A percentile compares a stretch with the other conserved stretches of the same genome.
Conservation (phyloP, 163 green algal species). For the Chlamydomonas reinhardtii region DNA sequence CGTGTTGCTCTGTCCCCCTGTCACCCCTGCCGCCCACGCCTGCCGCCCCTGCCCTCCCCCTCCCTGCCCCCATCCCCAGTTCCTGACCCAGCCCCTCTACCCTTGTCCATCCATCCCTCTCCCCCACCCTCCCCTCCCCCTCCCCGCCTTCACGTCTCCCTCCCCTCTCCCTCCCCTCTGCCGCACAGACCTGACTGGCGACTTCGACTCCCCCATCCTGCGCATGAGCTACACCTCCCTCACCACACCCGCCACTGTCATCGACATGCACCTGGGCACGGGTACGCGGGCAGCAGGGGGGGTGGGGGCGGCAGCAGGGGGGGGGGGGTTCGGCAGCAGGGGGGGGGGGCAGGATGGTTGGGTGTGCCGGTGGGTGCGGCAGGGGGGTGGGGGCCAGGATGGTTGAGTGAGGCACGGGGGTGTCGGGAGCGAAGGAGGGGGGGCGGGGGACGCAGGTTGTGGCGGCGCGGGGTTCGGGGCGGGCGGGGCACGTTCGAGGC, state of each 20-base stretch:
- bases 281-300: conserved; percentile 2
- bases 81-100: no score
- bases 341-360: neutral
- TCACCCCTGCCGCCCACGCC: no score
- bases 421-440: no score
- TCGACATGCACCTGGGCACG: conserved; percentile 87
- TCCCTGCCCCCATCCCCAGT: no score
- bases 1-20: no score
- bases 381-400: conserved; percentile 24
- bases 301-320: neutral
- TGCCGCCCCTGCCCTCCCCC: neutral
- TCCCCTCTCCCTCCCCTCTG: neutral
- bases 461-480: no score
- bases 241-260: conserved; percentile 79
- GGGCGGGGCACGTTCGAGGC: no score
- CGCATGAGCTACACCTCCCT: conserved; percentile 83
- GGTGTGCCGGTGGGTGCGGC: neutral
- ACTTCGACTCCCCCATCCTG: conserved; percentile 81
- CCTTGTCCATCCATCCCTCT: no score
- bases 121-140: no score
- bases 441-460: no score
- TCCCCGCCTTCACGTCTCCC: neutral
- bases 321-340: no score
- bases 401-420: no score
- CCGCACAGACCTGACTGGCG: conserved; percentile 62